Evolutionary conservation across 2,329 filamentous ascomycete genomes (phyloP), one percentile per base, ranked within the genome.

Genomic region (Metarhizium rileyi): DNA sequence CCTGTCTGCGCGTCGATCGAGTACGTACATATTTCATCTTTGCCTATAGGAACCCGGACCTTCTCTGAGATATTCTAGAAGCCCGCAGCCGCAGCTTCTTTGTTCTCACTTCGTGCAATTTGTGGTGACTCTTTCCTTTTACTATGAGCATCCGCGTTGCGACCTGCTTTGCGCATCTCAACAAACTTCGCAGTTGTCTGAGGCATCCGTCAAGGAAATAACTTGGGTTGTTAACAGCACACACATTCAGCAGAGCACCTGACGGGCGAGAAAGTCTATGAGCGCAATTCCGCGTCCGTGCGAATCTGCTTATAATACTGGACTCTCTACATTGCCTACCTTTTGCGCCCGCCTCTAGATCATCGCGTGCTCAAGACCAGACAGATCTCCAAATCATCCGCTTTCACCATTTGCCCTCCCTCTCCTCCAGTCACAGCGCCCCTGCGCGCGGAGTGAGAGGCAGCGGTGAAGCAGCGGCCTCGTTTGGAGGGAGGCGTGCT

Each of bases 61-160:
- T 61, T 59, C 56, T 50, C 57, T 41, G 55, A 63, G 59, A 55
- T 55, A 61, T 63, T 63, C 61, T 63, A 62, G 61, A 63, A 63
- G 61, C 50, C 40, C 43, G 18, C 22, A 50, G 38, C 46, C 53
- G 50, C 44, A 38, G 40, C 45, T 51, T 44, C 47, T 40, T 44
- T 47, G 40, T 47, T 52, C 46, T 36, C n/a, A n/a, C n/a, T 48
- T 50, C 46, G 22, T 46, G 50, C 42, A 49, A 52, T 50, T 49
- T 52, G 48, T 41, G 33, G 5, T 40, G 41, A 47, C 49, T 40
- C 42, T 44, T 51, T 50, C 47, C 26, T 48, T 35, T 30, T 43
- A 16, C 8, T 23, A 27, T 30, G 5, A 28, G 25, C 16, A 23
- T 42, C 20, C 38, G 14, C 25, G 20, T 42, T 42, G n/a, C 9